Percentiles rank a stretch among this genome's conserved stretches.
Evolutionary conservation across 2,329 filamentous ascomycete genomes (phyloP).

Genomic region (Pyrenophora seminiperda): DNA sequence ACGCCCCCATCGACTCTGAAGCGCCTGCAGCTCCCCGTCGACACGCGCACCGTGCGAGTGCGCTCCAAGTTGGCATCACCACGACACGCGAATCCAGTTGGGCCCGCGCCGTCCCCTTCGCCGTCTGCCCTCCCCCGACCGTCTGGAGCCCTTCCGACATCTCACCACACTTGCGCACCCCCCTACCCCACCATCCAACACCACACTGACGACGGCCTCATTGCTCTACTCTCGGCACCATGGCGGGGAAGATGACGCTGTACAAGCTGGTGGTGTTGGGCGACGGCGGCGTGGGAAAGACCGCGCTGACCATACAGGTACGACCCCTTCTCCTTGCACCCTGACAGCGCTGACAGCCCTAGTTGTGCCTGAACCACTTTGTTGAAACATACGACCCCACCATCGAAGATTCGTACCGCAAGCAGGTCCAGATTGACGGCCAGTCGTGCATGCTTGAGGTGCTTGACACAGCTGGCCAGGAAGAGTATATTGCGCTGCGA

Average conservation of each 20-base stretch:
- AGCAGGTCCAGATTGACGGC: constrained; percentile 82
- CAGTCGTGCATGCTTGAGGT: constrained; percentile 98
- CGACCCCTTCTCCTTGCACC: background rate
- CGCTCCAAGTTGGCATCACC: constrained; percentile 22
- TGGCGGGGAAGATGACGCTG: constrained; percentile 92
- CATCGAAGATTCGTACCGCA: constrained; percentile 71
- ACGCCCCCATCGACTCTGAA: constrained; percentile 30
- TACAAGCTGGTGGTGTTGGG: constrained; percentile 96
- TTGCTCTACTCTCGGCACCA: constrained; percentile 50
- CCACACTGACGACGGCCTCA: constrained; percentile 4
- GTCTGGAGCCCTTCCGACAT: constrained; percentile 14
- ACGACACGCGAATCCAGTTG: constrained; percentile 8
- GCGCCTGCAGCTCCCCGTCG: constrained; percentile 33
- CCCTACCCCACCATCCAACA: background rate
- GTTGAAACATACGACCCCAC: constrained; percentile 84
- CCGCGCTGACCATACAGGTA: constrained; percentile 88
- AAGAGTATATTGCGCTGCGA: constrained; percentile 95
- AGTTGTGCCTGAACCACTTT: constrained; percentile 97
- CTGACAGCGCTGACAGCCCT: constrained; percentile 24
- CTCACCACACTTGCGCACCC: background rate
- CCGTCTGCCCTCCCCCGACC: constrained; percentile 2
- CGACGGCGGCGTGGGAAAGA: constrained; percentile 93
- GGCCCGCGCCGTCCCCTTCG: constrained; percentile 22
- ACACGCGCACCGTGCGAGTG: constrained; percentile 34
- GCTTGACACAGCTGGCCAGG: constrained; percentile 94